Percentiles rank a stretch among this genome's conserved stretches.
Conservation (phyloP, 345 rosid genomes). For the Citrus unshiu region DNA sequence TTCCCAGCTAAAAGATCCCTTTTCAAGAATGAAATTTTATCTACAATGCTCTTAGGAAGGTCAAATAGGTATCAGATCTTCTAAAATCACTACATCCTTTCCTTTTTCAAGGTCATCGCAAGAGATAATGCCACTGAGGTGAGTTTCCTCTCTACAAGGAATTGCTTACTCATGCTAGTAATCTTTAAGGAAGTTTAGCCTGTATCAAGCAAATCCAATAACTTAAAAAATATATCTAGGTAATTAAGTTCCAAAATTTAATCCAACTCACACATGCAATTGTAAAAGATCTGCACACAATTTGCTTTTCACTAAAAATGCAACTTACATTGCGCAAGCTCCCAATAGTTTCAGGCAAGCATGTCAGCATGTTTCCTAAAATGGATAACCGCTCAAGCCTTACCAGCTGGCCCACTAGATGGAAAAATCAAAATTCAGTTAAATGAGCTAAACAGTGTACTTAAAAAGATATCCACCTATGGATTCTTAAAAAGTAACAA, state of each 20-base stretch:
- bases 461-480: not conserved
- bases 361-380: slow-evolving; percentile 59
- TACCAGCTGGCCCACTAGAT: slow-evolving; percentile 87
- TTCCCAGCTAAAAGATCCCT: not conserved
- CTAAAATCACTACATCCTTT: not conserved
- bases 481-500: not conserved
- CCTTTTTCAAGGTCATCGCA: not conserved
- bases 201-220: not conserved
- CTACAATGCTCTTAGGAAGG: not conserved
- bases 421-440: not conserved
- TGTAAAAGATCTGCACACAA: not conserved
- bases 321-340: slow-evolving; percentile 87
- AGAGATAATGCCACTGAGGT: not conserved
- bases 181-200: not conserved
- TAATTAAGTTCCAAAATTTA: not conserved
- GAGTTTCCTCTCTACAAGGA: not conserved
- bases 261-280: not conserved
- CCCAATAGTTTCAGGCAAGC: slow-evolving; percentile 92
- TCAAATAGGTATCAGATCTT: not conserved
- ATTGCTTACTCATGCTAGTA: not conserved
- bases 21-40: not conserved
- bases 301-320: slow-evolving; percentile 11
- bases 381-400: slow-evolving; percentile 84
- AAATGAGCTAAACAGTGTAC: slow-evolving; percentile 6
- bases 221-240: not conserved